Evolutionary conservation across 2,329 filamentous ascomycete species (phyloP), one percentile per base, ranked within the genome.

Genomic region (Diaporthe helianthi): DNA sequence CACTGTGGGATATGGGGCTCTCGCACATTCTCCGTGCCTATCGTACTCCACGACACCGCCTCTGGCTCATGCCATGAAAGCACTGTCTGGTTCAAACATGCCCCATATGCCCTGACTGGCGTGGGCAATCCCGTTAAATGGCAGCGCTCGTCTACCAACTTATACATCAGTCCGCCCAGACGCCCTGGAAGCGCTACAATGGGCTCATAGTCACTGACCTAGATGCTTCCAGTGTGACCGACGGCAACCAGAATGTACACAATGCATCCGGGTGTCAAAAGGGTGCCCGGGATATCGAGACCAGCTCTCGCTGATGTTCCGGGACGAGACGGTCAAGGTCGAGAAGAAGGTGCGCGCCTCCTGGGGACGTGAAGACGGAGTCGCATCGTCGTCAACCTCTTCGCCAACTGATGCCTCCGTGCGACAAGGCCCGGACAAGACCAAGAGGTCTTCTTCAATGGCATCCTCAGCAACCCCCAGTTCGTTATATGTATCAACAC

Each of bases 221-320:
- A 31, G 29, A 64, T 6, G 10, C 29, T 31, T 51, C 12, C 52
- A 88, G 86, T 91, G 89, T 78, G 88, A 90, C 77, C 88, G 87
- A 75, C 82, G 83, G 55, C 82, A 81, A 49, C 88, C 89, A 6
- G 83, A 86, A 74, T 91, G 89, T 74, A 87, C 87, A 29, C 88
- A 90, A 81, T 90, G 89, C 75, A 80, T 85, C 53, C 86, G 87
- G 49, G 84, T 87, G 54, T 83, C 84, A 74, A 87, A 88, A 77
- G 83, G 81, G 74, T 91, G 89, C 73, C 87, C 88, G 24, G 89
- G 89, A 8, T 90, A 91, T 74, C 83, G 89, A 73, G 88, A 90
- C 72, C 86, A 89, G 76, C 79, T 90, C 41, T 88, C 87, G 38
- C 80, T 90, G 69, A 86, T 90, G 84, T 91, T 91, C 76, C 86